These are phyloP conservation scores for Epichloe typhina DNA, from an alignment of 2,329 filamentous ascomycete species.

Conservation along the genomic window DNA sequence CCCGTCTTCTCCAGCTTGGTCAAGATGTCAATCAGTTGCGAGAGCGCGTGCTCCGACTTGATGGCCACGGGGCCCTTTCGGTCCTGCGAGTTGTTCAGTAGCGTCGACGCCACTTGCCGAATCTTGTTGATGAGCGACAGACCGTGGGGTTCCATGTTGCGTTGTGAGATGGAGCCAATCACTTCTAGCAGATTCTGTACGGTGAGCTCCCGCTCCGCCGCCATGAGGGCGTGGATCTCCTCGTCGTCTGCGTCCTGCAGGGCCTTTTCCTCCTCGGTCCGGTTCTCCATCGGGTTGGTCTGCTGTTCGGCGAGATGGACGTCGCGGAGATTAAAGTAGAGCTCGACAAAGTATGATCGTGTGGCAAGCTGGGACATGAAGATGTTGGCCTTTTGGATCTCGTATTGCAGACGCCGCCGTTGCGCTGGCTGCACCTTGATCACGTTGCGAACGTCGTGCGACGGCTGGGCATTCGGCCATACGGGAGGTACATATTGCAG, in stretches of 20 bases:
- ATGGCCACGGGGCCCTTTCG: slow-evolving; percentile 36
- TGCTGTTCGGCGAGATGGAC: slow-evolving; percentile 40
- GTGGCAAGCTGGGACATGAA: slow-evolving; percentile 72
- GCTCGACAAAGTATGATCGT: slow-evolving; percentile 72
- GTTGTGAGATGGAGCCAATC: slow-evolving; percentile 64
- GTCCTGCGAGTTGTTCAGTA: slow-evolving; percentile 47
- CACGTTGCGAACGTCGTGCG: slow-evolving; percentile 36
- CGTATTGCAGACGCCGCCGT: slow-evolving; percentile 55
- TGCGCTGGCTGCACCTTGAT: slow-evolving; percentile 35
- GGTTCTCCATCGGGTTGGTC: slow-evolving; percentile 21
- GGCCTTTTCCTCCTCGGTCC: slow-evolving; percentile 22
- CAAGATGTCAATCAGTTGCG: slow-evolving; percentile 60
- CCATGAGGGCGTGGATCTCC: slow-evolving; percentile 50
- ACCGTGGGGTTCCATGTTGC: slow-evolving; percentile 67
- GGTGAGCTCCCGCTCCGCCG: slow-evolving; percentile 65
- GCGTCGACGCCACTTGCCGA: slow-evolving; percentile 67
- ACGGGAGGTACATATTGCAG: slow-evolving; percentile 39
- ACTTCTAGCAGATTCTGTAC: slow-evolving; percentile 67
- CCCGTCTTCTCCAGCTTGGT: slow-evolving; percentile 58
- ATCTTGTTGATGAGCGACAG: slow-evolving; percentile 67
- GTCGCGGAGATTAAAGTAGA: slow-evolving; percentile 68
- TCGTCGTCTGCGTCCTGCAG: slow-evolving; percentile 28
- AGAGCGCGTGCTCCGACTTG: slow-evolving; percentile 57
- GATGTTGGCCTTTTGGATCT: slow-evolving; percentile 88
- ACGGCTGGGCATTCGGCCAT: slow-evolving; percentile 31